A percentile compares a stretch with the other conserved stretches of the same genome.
phyloP scores from a whole-genome alignment of 306 rosid species.

The Fagus sylvatica region DNA sequence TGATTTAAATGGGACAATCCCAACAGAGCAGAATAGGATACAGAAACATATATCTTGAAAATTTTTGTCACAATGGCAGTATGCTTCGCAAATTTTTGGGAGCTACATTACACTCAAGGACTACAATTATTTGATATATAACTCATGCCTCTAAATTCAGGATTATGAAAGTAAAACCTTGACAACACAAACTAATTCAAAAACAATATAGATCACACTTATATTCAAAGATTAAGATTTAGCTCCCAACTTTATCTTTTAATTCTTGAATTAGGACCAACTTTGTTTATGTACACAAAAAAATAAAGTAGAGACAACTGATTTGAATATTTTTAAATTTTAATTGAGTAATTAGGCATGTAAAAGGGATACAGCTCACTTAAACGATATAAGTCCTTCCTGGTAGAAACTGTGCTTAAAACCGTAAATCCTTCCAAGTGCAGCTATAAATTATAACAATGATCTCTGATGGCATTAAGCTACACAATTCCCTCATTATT shows the following conservation, averaged over 20 bases:
- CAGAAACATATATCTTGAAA: neutral
- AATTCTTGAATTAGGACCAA: neutral
- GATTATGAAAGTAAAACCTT: neutral
- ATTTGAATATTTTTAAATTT: neutral
- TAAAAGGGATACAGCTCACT: neutral
- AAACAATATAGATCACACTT: neutral
- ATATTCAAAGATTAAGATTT: neutral
- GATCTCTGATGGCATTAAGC: too few relatives aligned
- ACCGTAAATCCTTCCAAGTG: neutral
- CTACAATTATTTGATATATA: neutral
- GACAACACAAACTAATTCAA: neutral
- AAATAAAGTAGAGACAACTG: neutral
- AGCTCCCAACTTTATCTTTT: neutral
- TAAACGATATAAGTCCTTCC: neutral
- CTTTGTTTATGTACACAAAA: too few relatives aligned
- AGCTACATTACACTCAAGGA: neutral
- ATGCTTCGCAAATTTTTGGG: neutral
- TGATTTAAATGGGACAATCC: neutral
- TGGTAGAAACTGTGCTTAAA: neutral
- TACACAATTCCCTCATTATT: neutral
- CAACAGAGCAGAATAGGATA: neutral
- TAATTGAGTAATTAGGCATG: neutral
- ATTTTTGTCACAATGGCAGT: too few relatives aligned
- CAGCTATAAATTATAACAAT: neutral
- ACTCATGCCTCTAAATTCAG: neutral